Base-by-base conservation (phyloP, 805 yeast species). In the Suhomyces faveliae region DNA sequence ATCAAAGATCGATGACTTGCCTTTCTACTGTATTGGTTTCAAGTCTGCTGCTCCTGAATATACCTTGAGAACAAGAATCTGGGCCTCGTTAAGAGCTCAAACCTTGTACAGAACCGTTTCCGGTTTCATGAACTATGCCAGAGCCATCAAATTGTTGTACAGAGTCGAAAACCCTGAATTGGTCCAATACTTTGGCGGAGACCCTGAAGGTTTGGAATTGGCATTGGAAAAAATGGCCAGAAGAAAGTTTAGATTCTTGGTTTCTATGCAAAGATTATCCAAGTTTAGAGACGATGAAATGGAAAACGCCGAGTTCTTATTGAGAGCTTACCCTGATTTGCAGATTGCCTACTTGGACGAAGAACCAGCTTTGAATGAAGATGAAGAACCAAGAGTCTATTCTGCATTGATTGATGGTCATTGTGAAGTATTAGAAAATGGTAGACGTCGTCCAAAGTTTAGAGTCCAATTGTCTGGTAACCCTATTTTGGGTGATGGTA, bases 31-130 rank as follows among this genome's bases (percentile, higher is more conserved):
- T 68, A 87, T 92, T 65, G 99, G 98, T 68, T 92, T 89, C 83
- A 92, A 94, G 74, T 84, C 95, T 60, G 97, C 97, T 59, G 95
- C 96, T 50, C 97, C 97, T 33, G 97, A 91, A 67, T 94, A 89
- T 73, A 89, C 96, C 47, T 74, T 94, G 63, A 85, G 99, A 75
- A 94, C 98, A 8, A 81, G 99, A 75, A 89, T 92, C 59, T 92
- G 99, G 99, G 99, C 99, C 35, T 92, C 98, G 22, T 80, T 94
- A 61, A 84, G 99, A 73, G 87, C 97, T 35, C 99, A 92, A 77
- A 94, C 99, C 29, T 76, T 92, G 61, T 92, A 92, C 76, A 85
- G 99, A 71, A 94, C 99, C 42, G 92, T 92, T 45, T 88, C 97
- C 47, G 99, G 99, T 63, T 94, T 92, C 76, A 92, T 92, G 99